A percentile compares a stretch with the other conserved stretches of the same genome.
These are phyloP conservation scores for Isabelozyma pseudorhagii DNA, from an alignment of 805 yeast species.

Conservation along the genomic window DNA sequence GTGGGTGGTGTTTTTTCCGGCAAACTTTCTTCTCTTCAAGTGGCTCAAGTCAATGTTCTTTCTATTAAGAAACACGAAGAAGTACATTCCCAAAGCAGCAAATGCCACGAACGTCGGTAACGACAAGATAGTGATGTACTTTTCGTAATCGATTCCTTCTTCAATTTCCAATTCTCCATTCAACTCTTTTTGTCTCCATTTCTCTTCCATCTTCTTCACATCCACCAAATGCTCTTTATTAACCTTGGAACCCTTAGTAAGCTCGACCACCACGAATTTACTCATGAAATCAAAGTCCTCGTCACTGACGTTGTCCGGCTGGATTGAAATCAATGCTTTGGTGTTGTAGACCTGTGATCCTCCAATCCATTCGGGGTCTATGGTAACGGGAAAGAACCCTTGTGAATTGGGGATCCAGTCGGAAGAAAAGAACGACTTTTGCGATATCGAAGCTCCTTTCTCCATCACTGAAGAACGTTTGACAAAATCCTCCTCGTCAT, in stretches of 20 bases:
- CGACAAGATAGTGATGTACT: conserved; percentile 61
- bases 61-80: conserved; percentile 56
- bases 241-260: conserved; percentile 53
- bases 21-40: conserved; percentile 29
- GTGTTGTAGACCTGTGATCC: conserved; percentile 43
- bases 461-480: conserved; percentile 35
- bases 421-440: conserved; percentile 56
- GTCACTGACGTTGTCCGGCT: conserved; percentile 64
- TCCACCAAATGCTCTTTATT: conserved; percentile 46
- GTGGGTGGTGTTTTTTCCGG: conserved; percentile 25
- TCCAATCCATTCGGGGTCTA: conserved; percentile 61
- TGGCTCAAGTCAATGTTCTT: conserved; percentile 38
- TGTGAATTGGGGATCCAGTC: conserved; percentile 65
- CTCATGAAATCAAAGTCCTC: conserved; percentile 59
- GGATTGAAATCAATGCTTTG: conserved; percentile 64
- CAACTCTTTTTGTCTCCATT: conserved; percentile 14
- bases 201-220: conserved; percentile 35
- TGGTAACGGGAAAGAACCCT: conserved; percentile 63
- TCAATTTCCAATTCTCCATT: conserved; percentile 26
- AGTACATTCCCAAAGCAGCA: conserved; percentile 60
- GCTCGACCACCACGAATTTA: conserved; percentile 40
- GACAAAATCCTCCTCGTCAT: conserved; percentile 10
- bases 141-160: conserved; percentile 51
- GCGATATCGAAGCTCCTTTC: conserved; percentile 31
- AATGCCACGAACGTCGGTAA: conserved; percentile 66